Evolutionary conservation across 371 early-diverging fungal genomes (phyloP), one percentile per base, ranked within the genome.

Genomic region (Mortierella sp.): DNA sequence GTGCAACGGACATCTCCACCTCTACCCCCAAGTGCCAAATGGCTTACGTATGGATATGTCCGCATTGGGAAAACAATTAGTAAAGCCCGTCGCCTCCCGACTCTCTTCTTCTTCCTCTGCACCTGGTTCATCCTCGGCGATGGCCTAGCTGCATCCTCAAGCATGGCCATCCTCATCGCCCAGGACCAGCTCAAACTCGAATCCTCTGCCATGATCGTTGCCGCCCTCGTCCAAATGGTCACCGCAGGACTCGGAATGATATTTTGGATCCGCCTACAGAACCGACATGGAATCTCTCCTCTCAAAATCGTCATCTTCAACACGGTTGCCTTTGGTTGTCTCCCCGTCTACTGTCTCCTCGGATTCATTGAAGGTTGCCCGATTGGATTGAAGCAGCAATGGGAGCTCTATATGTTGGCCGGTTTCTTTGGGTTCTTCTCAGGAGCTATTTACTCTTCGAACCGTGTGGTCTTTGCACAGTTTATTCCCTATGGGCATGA

Each of bases 81-180:
- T 26, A 81, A 81, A 31, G 85, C 81, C 7, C 76, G 79, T 10
- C 63, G 76, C 45, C 82, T 84, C 19, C 76, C 76, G 45, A 84
- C 81, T 4, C 70, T 84, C 9, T 84, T 84, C 50, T 84, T 72
- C 26, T 84, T 84, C 48, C 52, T 84, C 21, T 70, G 78, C 38
- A 58, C 72, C 5, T 84, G 84, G 84, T 76, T 84, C 54, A 81
- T 84, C 48, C 84, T 84, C 24, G 84, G 84, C 2, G 84, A 84
- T 26, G 84, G 84, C 1, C 79, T 84, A 6, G 72, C 58, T 0
- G 81, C 84, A 0, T 74, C 81, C 7, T 84, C 84, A 19, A 84
- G 74, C 44, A 84, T 84, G 84, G 84, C 81, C 1, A 81, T 84
- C 47, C 57, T 84, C 24, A 84, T 84, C 52, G 84, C 81, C 0